A percentile compares a stretch with the other conserved stretches of the same genome.
These are phyloP conservation scores for Penicillium verrucosum DNA, from an alignment of 2,329 filamentous ascomycete genomes.

Conservation along the genomic window DNA sequence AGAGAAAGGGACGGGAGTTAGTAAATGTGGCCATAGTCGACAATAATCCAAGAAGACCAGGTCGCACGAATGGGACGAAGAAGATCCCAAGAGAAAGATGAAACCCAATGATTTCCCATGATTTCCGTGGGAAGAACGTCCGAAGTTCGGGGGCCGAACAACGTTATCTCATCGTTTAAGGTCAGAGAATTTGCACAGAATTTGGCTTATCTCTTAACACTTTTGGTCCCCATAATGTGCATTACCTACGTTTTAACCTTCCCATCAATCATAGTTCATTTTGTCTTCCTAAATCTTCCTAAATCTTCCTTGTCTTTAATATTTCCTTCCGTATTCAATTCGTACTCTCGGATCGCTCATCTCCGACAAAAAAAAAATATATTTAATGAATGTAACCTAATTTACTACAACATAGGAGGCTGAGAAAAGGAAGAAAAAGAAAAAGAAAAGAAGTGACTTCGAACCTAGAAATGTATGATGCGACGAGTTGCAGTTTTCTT, in stretches of 20 bases:
- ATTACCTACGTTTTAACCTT: constrained; percentile 15
- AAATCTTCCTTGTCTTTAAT: constrained; percentile 3
- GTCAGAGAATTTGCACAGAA: constrained; percentile 28
- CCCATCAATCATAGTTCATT: constrained; percentile 15
- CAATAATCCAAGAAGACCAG: constrained; percentile 6
- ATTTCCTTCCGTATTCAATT: constrained; percentile 21
- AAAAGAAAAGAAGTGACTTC: not conserved
- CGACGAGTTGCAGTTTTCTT: not conserved
- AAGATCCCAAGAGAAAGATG: not conserved
- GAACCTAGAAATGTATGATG: constrained; percentile 8
- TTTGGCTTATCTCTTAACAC: constrained; percentile 32
- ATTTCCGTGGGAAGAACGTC: constrained; percentile 24
- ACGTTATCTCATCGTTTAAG: constrained; percentile 36
- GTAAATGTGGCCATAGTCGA: constrained; percentile 5
- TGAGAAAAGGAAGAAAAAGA: not conserved
- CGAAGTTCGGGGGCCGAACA: constrained; percentile 32
- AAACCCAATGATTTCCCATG: constrained; percentile 6
- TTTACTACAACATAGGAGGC: not conserved
- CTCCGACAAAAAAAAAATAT: constrained; percentile 13
- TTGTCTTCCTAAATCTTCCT: not conserved
- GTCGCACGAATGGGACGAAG: constrained; percentile 13
- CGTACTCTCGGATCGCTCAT: constrained; percentile 21
- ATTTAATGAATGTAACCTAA: constrained; percentile 6
- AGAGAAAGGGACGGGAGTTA: constrained; percentile 6
- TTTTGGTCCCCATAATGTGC: not conserved